A percentile compares a stretch with the other conserved stretches of the same genome.
Evolutionary conservation across 148 eudicot genomes (phyloP).

Genomic region (Nepenthes gracilis): DNA sequence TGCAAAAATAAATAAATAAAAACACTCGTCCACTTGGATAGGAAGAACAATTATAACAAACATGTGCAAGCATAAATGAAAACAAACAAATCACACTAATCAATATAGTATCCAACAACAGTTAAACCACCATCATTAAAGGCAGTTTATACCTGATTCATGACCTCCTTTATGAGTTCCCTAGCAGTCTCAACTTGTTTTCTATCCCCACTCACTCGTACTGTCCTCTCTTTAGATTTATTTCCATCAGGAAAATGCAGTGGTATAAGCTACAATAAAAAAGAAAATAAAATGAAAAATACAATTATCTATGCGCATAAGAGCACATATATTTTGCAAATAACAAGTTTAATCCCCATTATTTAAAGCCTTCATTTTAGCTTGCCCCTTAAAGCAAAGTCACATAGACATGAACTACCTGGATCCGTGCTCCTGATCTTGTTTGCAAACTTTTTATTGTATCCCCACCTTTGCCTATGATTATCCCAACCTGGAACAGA

Average conservation of each 20-base stretch:
- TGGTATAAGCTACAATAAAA: constrained; percentile 50
- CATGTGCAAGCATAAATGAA: too few relatives aligned
- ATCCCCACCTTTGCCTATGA: constrained; percentile 93
- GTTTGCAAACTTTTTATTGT: constrained; percentile 86
- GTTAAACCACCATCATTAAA: too few relatives aligned
- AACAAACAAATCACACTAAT: too few relatives aligned
- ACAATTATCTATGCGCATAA: not conserved
- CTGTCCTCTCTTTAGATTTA: constrained; percentile 68
- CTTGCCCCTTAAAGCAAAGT: not conserved
- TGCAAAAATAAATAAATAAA: too few relatives aligned
- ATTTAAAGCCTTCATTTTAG: too few relatives aligned
- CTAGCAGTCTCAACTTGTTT: constrained; percentile 77
- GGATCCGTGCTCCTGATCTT: constrained; percentile 95
- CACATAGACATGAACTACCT: constrained; percentile 30
- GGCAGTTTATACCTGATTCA: constrained; percentile 64
- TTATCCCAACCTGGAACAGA: constrained; percentile 66
- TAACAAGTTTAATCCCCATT: too few relatives aligned
- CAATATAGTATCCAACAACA: too few relatives aligned
- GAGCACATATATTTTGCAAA: too few relatives aligned
- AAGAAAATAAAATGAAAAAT: not conserved
- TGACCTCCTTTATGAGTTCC: constrained; percentile 85
- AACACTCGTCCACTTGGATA: too few relatives aligned
- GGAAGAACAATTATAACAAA: too few relatives aligned
- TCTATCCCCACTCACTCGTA: constrained; percentile 77
- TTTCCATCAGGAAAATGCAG: constrained; percentile 66